Conservation (phyloP, 148 eudicot genomes). For the Vaccinium myrtillus region DNA sequence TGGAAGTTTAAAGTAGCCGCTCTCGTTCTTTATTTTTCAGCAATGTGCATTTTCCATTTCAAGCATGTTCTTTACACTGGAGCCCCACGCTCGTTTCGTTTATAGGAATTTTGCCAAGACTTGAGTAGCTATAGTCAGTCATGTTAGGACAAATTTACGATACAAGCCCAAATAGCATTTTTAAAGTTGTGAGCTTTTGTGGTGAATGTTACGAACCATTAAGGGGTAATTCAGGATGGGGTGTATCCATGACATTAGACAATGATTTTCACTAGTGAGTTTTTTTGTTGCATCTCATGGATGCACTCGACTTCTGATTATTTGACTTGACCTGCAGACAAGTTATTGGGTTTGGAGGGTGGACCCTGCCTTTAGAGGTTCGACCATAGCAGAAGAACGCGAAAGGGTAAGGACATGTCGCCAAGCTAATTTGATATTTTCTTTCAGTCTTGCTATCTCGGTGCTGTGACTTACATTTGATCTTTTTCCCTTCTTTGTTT, state of each 20-base stretch:
- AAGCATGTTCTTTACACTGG: background rate
- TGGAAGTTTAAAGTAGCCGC: background rate
- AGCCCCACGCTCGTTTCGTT: background rate
- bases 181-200: too few relatives aligned
- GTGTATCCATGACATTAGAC: background rate
- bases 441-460: background rate
- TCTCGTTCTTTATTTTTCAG: background rate
- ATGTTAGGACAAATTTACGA: too few relatives aligned
- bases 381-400: constrained; percentile 20
- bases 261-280: background rate
- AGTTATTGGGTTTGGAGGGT: constrained; percentile 42
- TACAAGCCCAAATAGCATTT: too few relatives aligned
- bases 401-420: constrained; percentile 22
- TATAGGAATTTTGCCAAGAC: too few relatives aligned
- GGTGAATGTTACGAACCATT: too few relatives aligned
- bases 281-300: background rate
- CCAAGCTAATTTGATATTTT: background rate
- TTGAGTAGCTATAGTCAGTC: too few relatives aligned
- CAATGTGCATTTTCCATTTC: background rate
- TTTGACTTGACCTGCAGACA: constrained; percentile 15
- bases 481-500: background rate
- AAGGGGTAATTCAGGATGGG: too few relatives aligned
- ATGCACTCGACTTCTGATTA: background rate
- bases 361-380: constrained; percentile 26
- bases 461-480: background rate